Evolutionary conservation across 441 rosid genomes (phyloP).

Genomic region (Syzygium malaccense): DNA sequence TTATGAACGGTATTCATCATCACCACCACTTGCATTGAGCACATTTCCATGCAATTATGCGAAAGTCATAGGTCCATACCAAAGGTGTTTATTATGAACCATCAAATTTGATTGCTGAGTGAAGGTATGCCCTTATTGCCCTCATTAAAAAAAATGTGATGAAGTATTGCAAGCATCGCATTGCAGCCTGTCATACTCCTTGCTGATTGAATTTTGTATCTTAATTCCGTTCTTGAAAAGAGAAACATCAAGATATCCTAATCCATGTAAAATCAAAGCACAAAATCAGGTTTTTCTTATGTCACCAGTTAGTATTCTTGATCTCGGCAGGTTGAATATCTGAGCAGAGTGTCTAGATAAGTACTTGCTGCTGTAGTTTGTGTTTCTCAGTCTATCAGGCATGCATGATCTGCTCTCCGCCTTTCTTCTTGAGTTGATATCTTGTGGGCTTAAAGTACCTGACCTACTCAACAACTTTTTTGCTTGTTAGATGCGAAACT

Average conservation of each 20-base stretch:
- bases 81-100: neutral
- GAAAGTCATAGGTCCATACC: neutral
- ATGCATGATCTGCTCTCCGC: neutral
- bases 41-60: neutral
- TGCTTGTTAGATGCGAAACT: constrained; percentile 55
- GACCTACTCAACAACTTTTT: neutral
- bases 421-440: neutral
- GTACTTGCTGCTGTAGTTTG: neutral
- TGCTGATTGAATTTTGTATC: neutral
- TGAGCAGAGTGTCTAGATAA: neutral
- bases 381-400: neutral
- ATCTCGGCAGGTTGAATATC: neutral
- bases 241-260: neutral
- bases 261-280: neutral
- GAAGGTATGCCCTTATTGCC: neutral
- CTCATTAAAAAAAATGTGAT: neutral
- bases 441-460: neutral
- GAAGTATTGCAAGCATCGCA: neutral
- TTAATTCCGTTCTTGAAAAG: neutral
- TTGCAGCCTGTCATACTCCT: neutral
- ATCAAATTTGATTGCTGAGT: neutral
- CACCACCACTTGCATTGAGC: neutral
- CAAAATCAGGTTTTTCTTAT: neutral
- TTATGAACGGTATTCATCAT: neutral
- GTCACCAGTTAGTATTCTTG: neutral